A percentile compares a stretch with the other conserved stretches of the same genome.
Evolutionary conservation across 2,329 filamentous ascomycete species (phyloP).

Genomic region (Xylariaceae sp.): DNA sequence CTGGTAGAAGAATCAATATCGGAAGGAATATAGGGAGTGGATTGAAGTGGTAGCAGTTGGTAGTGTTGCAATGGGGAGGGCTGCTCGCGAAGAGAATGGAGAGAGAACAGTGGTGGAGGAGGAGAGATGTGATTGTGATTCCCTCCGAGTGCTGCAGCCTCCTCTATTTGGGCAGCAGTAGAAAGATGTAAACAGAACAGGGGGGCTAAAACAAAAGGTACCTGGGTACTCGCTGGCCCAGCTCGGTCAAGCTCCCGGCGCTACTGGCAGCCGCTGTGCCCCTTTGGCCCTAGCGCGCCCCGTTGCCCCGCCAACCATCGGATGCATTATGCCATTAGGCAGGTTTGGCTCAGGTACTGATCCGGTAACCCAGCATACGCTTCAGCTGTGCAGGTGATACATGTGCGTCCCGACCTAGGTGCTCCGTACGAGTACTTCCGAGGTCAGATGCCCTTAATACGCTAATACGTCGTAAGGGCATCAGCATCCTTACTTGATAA

Average conservation of each 20-base stretch:
- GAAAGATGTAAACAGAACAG: slow-evolving; percentile 24
- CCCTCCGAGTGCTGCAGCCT: slow-evolving; percentile 8
- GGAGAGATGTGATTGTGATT: slow-evolving; percentile 11
- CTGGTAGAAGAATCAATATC: slow-evolving; percentile 9
- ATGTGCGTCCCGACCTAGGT: no score
- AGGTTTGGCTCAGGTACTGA: not conserved
- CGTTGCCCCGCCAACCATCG: slow-evolving; percentile 18
- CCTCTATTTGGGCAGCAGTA: slow-evolving; percentile 23
- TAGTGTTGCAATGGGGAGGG: not conserved
- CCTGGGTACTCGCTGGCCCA: not conserved
- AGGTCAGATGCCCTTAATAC: not conserved
- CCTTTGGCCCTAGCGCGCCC: not conserved
- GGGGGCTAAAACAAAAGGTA: slow-evolving; percentile 8
- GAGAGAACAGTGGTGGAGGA: slow-evolving; percentile 9
- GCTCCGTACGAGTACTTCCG: no score
- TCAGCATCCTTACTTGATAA: no score
- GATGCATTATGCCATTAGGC: not conserved
- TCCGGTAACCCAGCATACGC: not conserved
- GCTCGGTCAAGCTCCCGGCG: slow-evolving; percentile 18
- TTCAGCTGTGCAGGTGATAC: not conserved
- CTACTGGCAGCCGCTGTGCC: slow-evolving; percentile 12
- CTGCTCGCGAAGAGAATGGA: slow-evolving; percentile 2
- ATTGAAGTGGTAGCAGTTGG: not conserved
- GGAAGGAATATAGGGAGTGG: not conserved
- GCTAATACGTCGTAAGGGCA: no score